These are phyloP conservation scores for Candida succiphila DNA, from an alignment of 805 yeast genomes.

Conservation along the genomic window DNA sequence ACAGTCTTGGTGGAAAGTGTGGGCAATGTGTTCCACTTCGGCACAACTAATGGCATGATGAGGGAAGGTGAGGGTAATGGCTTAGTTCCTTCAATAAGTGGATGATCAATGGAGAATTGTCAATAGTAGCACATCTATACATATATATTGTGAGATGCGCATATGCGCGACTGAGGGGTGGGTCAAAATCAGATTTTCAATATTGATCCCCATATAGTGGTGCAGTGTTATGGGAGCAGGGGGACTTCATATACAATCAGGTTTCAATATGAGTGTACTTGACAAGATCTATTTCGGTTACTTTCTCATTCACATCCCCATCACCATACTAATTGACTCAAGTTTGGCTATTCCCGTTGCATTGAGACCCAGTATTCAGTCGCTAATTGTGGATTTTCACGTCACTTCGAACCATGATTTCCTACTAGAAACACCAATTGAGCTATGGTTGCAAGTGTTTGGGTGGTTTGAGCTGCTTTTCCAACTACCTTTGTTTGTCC, in stretches of 20 bases:
- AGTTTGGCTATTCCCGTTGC: conserved; percentile 53
- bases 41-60: conserved; percentile 8
- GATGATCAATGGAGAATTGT: no score
- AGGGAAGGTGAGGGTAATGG: no score
- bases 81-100: no score
- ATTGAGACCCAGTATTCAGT: conserved; percentile 39
- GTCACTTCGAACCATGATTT: conserved; percentile 61
- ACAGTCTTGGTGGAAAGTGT: conserved; percentile 7
- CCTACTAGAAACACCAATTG: conserved; percentile 33
- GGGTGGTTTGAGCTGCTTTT: conserved; percentile 63
- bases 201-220: no score
- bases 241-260: no score
- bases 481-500: conserved; percentile 72
- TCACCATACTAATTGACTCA: conserved; percentile 69
- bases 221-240: no score
- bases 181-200: no score
- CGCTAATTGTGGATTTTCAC: conserved; percentile 46
- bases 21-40: neutral
- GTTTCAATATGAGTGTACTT: no score
- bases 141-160: no score
- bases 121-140: no score
- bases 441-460: conserved; percentile 66
- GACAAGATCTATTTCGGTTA: conserved; percentile 18
- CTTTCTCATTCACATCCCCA: conserved; percentile 56
- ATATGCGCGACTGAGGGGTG: no score